Base-by-base conservation (phyloP, 1,139 yeast species). In the Magnusiomyces tetraspermus region DNA sequence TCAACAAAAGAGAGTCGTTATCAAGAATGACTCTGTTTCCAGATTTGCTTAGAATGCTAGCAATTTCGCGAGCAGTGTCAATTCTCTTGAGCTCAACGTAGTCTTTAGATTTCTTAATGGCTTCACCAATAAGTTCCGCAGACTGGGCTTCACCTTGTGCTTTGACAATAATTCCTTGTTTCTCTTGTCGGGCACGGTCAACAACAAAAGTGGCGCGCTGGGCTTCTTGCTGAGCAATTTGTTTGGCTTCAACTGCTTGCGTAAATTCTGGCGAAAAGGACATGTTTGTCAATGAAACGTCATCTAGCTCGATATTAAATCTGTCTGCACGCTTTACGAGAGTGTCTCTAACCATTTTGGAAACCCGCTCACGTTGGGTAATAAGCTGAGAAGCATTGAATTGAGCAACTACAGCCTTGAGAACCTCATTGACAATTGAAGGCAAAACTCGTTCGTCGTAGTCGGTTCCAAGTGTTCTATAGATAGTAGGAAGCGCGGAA, bases 141-240 rank as follows among this genome's bases (percentile, higher is more conserved):
- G 97, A 86, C 67, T 87, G 83, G 60, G 98, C 99, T 73, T 92
- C 99, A 80, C 99, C 99, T 69, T 88, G 85, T 5, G 97, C 97
- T 70, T 85, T 88, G 55, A 92, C 97, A 60, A 92, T 95, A 74
- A 87, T 78, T 68, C 94, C 95, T 71, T 92, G 97, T 70, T 92
- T 92, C 73, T 92, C 98, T 71, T 94, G 98, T 61, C 86, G 82
- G 19, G 99, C 98, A 67, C 90, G 87, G 70, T 92, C 98, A 52
- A 92, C 98, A 51, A 92, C 76, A 62, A 90, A 94, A 0, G 97
- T 97, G 15, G 98, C 97, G 69, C 96, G 82, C 73, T 92, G 97
- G 30, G 98, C 97, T 69, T 92, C 98, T 74, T 92, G 99, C 72
- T 94, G 98, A 37, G 99, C 98, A 70, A 92, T 92, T 74, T 92